Evolutionary conservation across 2,329 filamentous ascomycete genomes (phyloP).

Genomic region (Nigrospora osmanthi): DNA sequence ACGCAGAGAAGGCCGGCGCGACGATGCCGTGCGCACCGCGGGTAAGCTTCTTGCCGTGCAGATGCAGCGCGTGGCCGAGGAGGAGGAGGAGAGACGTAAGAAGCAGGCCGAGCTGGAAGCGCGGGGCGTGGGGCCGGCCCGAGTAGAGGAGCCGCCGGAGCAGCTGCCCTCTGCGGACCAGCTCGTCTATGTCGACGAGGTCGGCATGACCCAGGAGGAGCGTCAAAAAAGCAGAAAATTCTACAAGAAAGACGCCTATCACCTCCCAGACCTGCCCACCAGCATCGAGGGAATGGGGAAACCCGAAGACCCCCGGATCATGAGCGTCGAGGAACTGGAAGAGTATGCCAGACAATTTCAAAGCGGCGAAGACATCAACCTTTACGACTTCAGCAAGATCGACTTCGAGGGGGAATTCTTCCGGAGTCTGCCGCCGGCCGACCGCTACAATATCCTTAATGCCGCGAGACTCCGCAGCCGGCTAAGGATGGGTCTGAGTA

Average conservation of each 20-base stretch:
- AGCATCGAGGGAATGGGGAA: constrained; percentile 80
- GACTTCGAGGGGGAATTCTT: constrained; percentile 97
- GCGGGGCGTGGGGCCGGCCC: constrained; percentile 20
- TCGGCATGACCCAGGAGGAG: constrained; percentile 72
- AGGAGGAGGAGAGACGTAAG: constrained; percentile 64
- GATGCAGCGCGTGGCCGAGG: constrained; percentile 84
- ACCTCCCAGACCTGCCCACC: constrained; percentile 78
- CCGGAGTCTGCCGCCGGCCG: constrained; percentile 76
- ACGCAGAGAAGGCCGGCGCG: constrained; percentile 77
- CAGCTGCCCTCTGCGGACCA: constrained; percentile 58
- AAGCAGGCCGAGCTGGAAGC: constrained; percentile 35
- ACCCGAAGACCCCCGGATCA: constrained; percentile 87
- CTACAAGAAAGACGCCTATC: constrained; percentile 88
- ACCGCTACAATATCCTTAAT: constrained; percentile 96
- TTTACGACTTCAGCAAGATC: constrained; percentile 98
- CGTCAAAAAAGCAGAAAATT: constrained; percentile 69
- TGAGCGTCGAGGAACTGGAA: constrained; percentile 91
- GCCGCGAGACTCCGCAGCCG: constrained; percentile 82
- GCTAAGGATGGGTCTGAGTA: constrained; percentile 90
- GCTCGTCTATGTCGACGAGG: constrained; percentile 85
- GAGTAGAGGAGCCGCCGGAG: constrained; percentile 52
- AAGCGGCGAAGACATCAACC: constrained; percentile 79
- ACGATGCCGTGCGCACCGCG: constrained; percentile 88
- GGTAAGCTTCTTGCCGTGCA: constrained; percentile 88
- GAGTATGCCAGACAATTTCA: constrained; percentile 91